A percentile compares a stretch with the other conserved stretches of the same genome.
phyloP scores from a whole-genome alignment of 176 grass and related monocot genomes.

The Cenchrus americanus region DNA sequence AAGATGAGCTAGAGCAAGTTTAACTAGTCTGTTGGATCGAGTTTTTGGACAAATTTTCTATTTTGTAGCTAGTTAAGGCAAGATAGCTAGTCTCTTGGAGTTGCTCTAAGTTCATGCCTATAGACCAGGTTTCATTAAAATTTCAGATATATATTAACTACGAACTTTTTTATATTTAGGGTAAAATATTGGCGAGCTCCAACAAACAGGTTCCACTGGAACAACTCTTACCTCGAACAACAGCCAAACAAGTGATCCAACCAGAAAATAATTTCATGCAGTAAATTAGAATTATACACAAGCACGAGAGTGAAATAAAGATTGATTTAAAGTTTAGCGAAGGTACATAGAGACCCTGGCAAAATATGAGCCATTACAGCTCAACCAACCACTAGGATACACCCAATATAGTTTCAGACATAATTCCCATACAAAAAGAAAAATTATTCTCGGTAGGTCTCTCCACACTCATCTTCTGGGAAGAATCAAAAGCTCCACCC shows the following conservation, averaged over 20 bases:
- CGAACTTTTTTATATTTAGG: no score
- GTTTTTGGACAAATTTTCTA: no score
- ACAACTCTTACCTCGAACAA: no score
- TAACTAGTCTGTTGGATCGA: no score
- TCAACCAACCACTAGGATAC: constrained; percentile 32
- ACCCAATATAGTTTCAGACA: constrained; percentile 30
- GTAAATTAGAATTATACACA: neutral
- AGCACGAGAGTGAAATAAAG: neutral
- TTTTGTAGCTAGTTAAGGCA: no score
- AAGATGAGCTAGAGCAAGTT: no score
- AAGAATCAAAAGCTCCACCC: constrained; percentile 8
- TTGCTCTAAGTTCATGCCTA: no score
- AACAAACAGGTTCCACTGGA: no score
- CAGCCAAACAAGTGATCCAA: neutral
- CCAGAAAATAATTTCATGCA: neutral
- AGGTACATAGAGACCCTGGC: neutral
- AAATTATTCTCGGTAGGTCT: constrained; percentile 49
- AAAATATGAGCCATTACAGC: constrained; percentile 34
- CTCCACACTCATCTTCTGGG: constrained; percentile 26
- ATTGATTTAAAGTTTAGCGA: neutral
- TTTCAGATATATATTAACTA: no score
- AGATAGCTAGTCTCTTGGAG: no score
- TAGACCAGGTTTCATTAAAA: no score
- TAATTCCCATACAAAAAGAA: constrained; percentile 21
- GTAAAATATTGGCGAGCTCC: no score